phyloP scores from a whole-genome alignment of 2,329 filamentous ascomycete species.

The Colletotrichum aenigma region DNA sequence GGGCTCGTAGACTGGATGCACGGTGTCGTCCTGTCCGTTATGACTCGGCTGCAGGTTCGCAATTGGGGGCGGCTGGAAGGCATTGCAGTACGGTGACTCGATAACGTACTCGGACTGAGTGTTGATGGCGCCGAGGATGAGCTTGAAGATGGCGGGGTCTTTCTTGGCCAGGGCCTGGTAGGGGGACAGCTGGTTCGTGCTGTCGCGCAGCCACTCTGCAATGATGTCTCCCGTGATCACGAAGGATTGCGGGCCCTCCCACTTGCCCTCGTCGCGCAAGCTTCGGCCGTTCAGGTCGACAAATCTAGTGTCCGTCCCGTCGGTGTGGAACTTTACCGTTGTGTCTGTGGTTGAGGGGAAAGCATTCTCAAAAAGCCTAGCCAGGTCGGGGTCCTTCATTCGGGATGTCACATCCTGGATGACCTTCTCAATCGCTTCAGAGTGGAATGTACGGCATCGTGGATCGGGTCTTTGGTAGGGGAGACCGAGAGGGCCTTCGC shows the following conservation, averaged over 20 bases:
- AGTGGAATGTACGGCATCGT: constrained; percentile 88
- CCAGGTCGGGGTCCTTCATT: constrained; percentile 85
- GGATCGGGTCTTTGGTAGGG: constrained; percentile 85
- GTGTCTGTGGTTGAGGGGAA: constrained; percentile 93
- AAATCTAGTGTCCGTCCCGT: constrained; percentile 48
- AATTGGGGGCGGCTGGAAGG: constrained; percentile 92
- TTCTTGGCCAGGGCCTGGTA: constrained; percentile 87
- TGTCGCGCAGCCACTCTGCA: constrained; percentile 90
- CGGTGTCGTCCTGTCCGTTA: constrained; percentile 82
- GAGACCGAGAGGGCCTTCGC: constrained; percentile 76
- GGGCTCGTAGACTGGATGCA: constrained; percentile 87
- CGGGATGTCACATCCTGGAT: constrained; percentile 81
- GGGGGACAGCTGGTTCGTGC: constrained; percentile 89
- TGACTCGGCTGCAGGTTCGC: constrained; percentile 73
- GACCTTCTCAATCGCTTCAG: constrained; percentile 83
- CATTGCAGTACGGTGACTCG: constrained; percentile 94
- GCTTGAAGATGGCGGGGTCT: constrained; percentile 75
- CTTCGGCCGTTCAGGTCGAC: constrained; percentile 27
- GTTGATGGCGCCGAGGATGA: constrained; percentile 93
- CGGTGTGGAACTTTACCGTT: constrained; percentile 85
- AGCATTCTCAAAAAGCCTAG: constrained; percentile 91
- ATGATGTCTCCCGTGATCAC: constrained; percentile 94
- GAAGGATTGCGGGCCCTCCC: constrained; percentile 88
- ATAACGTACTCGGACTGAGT: constrained; percentile 97
- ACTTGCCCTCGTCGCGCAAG: constrained; percentile 62